These are phyloP conservation scores for Blastobotrys niveus DNA, from an alignment of 1,139 yeast species.

Conservation along the genomic window DNA sequence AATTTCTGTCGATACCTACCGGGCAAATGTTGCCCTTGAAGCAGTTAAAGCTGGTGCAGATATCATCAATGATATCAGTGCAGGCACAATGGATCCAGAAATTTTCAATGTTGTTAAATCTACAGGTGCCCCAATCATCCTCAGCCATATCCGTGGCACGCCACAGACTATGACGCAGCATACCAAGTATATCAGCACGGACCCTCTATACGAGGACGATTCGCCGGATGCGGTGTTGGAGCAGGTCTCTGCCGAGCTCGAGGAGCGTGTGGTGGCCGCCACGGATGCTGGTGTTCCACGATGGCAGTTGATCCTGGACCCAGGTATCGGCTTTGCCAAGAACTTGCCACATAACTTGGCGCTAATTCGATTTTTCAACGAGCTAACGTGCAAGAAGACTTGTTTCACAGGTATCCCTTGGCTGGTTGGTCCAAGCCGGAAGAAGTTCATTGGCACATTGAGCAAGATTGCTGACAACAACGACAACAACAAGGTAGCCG, in stretches of 20 bases:
- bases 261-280: slow-evolving; percentile 52
- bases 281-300: slow-evolving; percentile 59
- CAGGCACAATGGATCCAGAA: slow-evolving; percentile 62
- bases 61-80: slow-evolving; percentile 85
- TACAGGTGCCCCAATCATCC: slow-evolving; percentile 62
- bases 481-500: too few relatives aligned
- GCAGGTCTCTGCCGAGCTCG: slow-evolving; percentile 60
- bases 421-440: slow-evolving; percentile 81
- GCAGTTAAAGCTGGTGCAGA: slow-evolving; percentile 77
- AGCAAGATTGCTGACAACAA: slow-evolving; percentile 39
- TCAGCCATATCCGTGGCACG: slow-evolving; percentile 82
- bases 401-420: slow-evolving; percentile 49
- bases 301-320: slow-evolving; percentile 91
- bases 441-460: slow-evolving; percentile 73
- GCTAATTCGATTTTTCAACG: slow-evolving; percentile 49
- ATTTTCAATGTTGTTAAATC: slow-evolving; percentile 67
- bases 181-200: slow-evolving; percentile 47
- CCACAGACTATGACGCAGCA: slow-evolving; percentile 65
- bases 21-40: slow-evolving; percentile 65
- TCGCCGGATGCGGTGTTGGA: slow-evolving; percentile 38
- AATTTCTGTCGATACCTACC: slow-evolving; percentile 79
- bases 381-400: slow-evolving; percentile 31
- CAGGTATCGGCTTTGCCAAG: slow-evolving; percentile 95
- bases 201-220: slow-evolving; percentile 22
- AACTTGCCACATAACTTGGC: slow-evolving; percentile 59